phyloP scores from a whole-genome alignment of 805 yeast species.

The Candida andamanensis region DNA sequence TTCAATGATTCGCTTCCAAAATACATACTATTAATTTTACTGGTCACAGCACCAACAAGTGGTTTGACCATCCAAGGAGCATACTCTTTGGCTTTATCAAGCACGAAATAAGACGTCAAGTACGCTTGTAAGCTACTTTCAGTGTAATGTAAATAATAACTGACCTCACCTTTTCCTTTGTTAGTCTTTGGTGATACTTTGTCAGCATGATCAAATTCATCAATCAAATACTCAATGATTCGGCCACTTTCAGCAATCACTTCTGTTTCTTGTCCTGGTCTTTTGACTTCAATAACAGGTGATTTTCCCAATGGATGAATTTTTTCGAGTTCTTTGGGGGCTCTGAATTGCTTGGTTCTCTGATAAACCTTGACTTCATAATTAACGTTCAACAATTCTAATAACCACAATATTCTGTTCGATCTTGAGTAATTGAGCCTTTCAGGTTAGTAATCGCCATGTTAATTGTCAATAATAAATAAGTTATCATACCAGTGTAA shows the following conservation, averaged over 20 bases:
- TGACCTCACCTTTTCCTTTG: conserved; percentile 39
- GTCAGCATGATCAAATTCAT: conserved; percentile 42
- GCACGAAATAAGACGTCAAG: conserved; percentile 30
- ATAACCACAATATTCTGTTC: conserved; percentile 32
- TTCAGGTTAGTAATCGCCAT: conserved; percentile 3
- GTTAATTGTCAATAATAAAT: neutral
- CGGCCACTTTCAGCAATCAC: conserved; percentile 56
- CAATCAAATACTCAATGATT: conserved; percentile 48
- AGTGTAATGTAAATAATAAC: conserved; percentile 50
- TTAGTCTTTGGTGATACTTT: conserved; percentile 33
- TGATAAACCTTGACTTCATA: conserved; percentile 29
- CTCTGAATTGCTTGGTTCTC: conserved; percentile 21
- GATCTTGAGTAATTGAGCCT: conserved; percentile 34
- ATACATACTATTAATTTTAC: conserved; percentile 20
- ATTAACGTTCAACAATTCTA: conserved; percentile 29
- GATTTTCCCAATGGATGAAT: conserved; percentile 37
- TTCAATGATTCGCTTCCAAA: conserved; percentile 19
- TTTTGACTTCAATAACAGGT: conserved; percentile 25
- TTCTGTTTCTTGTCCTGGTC: conserved; percentile 14
- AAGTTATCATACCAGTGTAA: neutral
- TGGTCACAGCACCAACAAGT: conserved; percentile 18
- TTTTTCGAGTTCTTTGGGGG: conserved; percentile 26
- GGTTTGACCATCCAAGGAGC: conserved; percentile 25
- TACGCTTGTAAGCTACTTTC: conserved; percentile 60
- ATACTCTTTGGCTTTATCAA: conserved; percentile 17